Base-by-base conservation (phyloP, 352 stramenopile genomes). In the Phytophthora meadii region DNA sequence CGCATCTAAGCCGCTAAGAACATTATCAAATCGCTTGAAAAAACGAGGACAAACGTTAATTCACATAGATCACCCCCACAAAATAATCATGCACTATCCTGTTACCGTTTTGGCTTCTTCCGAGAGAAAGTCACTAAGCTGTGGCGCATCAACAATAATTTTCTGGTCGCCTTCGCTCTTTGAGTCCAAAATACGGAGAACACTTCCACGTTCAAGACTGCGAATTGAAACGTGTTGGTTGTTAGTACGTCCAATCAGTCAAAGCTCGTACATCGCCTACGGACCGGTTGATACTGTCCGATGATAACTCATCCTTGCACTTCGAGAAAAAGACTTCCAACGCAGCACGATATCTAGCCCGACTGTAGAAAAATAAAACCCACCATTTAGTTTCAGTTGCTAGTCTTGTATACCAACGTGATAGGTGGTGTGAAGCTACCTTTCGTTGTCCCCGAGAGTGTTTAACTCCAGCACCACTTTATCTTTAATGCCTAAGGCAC, bases 171-270 rank as follows among this genome's bases (percentile, higher is more conserved):
- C 48, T 32, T 84, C 78, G 49, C 74, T 89, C 59, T 95, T 96
- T 1, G 89, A 96, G 60, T 96, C 89, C 10, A 96, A 71, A 44
- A 96, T 95, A 10, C 89, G 87, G 59, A 96, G 70, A 27, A 96
- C 82, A 53, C 88, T 96, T 7, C 88, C 88, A 34, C 89, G 77
- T 55, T 92, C 85, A 14, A 96, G 73, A 32, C 86, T 94, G 25
- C 4, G 36, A 34, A 28, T 51, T 49, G 36, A 50, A 39, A 44
- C 15, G 28, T 59, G 5, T 15, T 40, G 11, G 8, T 17, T 9
- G 32, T 60, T 44, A 72, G 39, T 50, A 28, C n/a, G 28, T n/a
- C 11, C 47, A 12, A 3, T 3, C 1, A 55, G 5, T 24, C 47
- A 2, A 27, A 54, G 44, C 11, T 45, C 9, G 8, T 10, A 45